Evolutionary conservation across 2,329 filamentous ascomycete genomes (phyloP), one percentile per base, ranked within the genome.

Genomic region (Trichoderma semiorbis): DNA sequence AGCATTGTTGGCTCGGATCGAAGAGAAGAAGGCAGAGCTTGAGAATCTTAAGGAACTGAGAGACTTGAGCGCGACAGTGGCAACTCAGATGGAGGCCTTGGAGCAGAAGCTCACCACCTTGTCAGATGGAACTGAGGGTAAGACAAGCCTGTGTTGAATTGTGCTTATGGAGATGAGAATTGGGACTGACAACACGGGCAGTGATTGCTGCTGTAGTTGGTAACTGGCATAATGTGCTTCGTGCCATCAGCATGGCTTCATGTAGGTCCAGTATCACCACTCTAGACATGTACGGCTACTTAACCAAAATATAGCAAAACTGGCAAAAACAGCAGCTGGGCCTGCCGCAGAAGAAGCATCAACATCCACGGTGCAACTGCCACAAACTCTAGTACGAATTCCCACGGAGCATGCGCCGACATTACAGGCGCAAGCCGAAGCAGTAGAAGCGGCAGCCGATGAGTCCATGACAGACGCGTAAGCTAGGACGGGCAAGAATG

Each of bases 211-310:
- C 91, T n/a, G 93, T 97, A 26, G 85, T 97, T 79, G 89, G 91
- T 68, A 97, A 96, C 80, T 97, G 93, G 93, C 92, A 95, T 80
- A 95, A 93, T 76, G 93, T 97, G 74, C 86, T 97, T 73, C 87
- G 92, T 75, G 93, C 93, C 55, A 95, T 97, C 78, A 92, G 92
- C 78, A 95, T 96, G 92, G 93, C 93, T 73, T 95, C 92, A 73
- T 87, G 93, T 95, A 86, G 78, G 89, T 83, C 7, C 7, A 50
- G n/a, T n/a, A 32, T 47, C 47, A 26, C 43, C 28, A 18, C 24
- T 43, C 26, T 36, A 30, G 5, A 7, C 10, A 7, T 34, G 32
- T 55, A 12, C 24, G 16, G 43, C 12, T 21, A 67, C 39, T 24
- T 43, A 47, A 18, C 73, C 73, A 55, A 64, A 10, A 21, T 10